These are phyloP conservation scores for Backusella tuberculispora DNA, from an alignment of 192 early-diverging fungal species.

Conservation along the genomic window DNA sequence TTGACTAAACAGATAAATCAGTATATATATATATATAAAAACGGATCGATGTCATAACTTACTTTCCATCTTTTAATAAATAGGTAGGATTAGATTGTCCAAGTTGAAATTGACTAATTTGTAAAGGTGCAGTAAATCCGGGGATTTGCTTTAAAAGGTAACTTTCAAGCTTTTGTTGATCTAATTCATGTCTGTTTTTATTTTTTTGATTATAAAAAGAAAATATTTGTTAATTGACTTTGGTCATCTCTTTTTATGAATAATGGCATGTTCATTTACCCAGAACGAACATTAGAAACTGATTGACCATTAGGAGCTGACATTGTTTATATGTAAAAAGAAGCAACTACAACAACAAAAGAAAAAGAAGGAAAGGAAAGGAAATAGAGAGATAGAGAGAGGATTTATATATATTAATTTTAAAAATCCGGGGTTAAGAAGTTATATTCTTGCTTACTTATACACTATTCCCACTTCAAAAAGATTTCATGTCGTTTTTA, in stretches of 20 bases:
- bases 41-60: conserved; percentile 22
- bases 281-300: conserved; percentile 34
- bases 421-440: not conserved
- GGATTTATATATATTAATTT: conserved; percentile 3
- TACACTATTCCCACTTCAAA: conserved; percentile 11
- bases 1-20: conserved; percentile 46
- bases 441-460: conserved; percentile 18
- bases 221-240: not conserved
- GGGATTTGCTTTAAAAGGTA: conserved; percentile 63
- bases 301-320: conserved; percentile 29
- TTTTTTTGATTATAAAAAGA: not conserved
- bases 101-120: conserved; percentile 84
- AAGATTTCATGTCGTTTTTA: conserved; percentile 9
- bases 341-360: not conserved
- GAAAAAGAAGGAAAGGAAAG: not conserved
- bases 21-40: not conserved
- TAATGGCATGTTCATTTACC: conserved; percentile 21
- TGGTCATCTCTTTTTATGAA: not conserved
- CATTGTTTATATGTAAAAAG: not conserved
- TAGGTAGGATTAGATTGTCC: conserved; percentile 98
- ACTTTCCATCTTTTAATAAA: conserved; percentile 75
- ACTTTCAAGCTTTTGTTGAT: conserved; percentile 57
- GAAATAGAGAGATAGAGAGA: not conserved
- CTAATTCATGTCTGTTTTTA: conserved; percentile 61
- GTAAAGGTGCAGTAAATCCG: conserved; percentile 62